Evolutionary conservation across 148 eudicot species (phyloP), one percentile per base, ranked within the genome.

Genomic region (Rhododendron ferrugineum): DNA sequence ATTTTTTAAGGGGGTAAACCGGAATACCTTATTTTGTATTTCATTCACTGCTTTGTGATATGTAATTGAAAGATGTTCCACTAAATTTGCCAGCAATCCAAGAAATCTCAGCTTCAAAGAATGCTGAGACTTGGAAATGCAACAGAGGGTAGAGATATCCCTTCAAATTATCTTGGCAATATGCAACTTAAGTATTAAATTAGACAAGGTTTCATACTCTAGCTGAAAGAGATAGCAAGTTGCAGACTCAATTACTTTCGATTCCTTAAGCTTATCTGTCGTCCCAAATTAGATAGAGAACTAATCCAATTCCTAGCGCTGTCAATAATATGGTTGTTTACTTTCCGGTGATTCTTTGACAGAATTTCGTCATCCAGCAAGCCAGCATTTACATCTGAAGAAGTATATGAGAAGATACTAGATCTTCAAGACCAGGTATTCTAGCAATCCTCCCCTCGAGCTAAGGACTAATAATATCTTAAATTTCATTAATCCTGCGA

Each of bases 341-440:
- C 72, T 10, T 58, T 66, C 73, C 26, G 13, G 79, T 58, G 44
- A 50, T 84, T 82, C 80, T 86, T 85, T 42, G 58, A 85, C 90
- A 96, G 99, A 92, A 90, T 88, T 82, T 86, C 95, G 64, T 87
- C 89, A 79, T 88, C 89, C 78, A 87, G 90, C 87, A 91, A 49
- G 4, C 97, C 99, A 32, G 93, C 91, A 46, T 92, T 93, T 86
- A 91, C 96, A 5, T 95, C 98, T 13, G 96, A 93, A 28, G 96
- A 93, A 88, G 94, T 97, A 30, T 87, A 90, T 80, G 93, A 62
- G 28, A 95, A 97, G 88, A 80, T 97, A 54, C 87, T 89, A 36
- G 90, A 92, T 85, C 94, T 94, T 87, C 96, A 97, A 89, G 93
- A 93, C 76, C 90, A 92, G 99, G 98, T 95, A 93, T 68, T 75